Evolutionary conservation across 2,329 filamentous ascomycete species (phyloP), one percentile per base, ranked within the genome.

Genomic region (Hypoxylon sp.): DNA sequence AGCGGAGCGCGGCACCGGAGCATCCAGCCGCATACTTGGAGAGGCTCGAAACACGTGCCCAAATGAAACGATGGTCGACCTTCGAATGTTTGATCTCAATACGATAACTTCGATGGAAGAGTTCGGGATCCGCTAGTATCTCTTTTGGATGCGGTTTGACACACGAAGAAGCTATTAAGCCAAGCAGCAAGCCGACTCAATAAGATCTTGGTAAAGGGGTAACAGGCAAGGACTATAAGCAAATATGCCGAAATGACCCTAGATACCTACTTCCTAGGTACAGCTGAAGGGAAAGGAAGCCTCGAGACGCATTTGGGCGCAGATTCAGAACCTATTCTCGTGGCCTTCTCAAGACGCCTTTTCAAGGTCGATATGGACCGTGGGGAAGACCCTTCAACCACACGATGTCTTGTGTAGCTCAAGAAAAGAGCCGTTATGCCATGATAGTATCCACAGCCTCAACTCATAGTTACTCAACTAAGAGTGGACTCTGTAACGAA

Each of bases 381-480:
- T 30, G 20, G 20, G 37, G 17, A 37, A 51, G 20, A 50, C 14
- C 31, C 20, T 49, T 49, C 20, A 27, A 35, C 11, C 20, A 49
- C 22, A 22, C 31, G 44, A 37, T 8, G 25, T 35, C 17, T 50
- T 25, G 44, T 20, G 20, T 49, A 14, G 8, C 30, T 27, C 37
- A 20, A 20, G 7, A 27, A 31, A 59, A 17, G 22, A 50, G 20
- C 10, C n/a, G 20, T 13, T 48, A 42, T 31, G 42, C 30, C 55
- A 33, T 48, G 7, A 25, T 48, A 31, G 20, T 33, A 50, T 44
- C 46, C 33, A 49, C 44, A 59, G 31, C 56, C 14, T 53, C 42
- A 33, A 60, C 49, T 59, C 42, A 50, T 56, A 61, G 33, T 55
- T 46, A 27, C 42, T 30, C 31, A 46, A 37, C 42, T 60, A 60